Conservation (phyloP, 352 stramenopile species). For the Thalassiosira allenii region DNA sequence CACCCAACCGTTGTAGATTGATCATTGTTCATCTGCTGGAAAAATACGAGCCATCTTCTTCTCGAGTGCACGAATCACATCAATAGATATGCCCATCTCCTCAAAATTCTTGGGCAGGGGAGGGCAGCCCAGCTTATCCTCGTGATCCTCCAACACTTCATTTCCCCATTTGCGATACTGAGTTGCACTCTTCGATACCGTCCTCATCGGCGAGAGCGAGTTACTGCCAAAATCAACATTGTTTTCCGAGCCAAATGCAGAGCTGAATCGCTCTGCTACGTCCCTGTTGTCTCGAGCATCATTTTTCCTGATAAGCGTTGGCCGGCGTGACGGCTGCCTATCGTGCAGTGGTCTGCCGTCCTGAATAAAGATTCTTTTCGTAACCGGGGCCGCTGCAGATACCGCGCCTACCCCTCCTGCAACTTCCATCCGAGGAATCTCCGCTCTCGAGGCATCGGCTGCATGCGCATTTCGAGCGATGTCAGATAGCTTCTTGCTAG, state of each 20-base stretch:
- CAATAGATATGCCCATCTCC: not conserved
- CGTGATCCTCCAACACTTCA: conserved; percentile 40
- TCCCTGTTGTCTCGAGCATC: not conserved
- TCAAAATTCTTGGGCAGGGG: conserved; percentile 39
- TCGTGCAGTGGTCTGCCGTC: conserved; percentile 1
- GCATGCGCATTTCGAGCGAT: not conserved
- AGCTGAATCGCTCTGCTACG: conserved; percentile 33
- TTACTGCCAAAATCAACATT: not conserved
- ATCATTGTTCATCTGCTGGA: conserved; percentile 6
- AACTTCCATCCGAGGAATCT: conserved; percentile 18
- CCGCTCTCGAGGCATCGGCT: not conserved
- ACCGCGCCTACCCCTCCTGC: not conserved
- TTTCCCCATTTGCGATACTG: conserved; percentile 55
- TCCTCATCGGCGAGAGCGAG: not conserved
- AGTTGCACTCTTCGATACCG: not conserved
- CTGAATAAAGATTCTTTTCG: conserved; percentile 43
- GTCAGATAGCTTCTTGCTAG: conserved; percentile 6
- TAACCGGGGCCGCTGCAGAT: not conserved
- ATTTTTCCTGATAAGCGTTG: conserved; percentile 14
- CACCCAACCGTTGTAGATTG: too few relatives aligned
- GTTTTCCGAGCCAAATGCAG: conserved; percentile 16
- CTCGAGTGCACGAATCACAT: not conserved
- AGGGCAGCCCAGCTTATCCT: conserved; percentile 42
- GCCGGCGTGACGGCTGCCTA: not conserved
- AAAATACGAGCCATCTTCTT: conserved; percentile 1